A percentile compares a stretch with the other conserved stretches of the same genome.
Evolutionary conservation across 139 green algal species (phyloP).

Genomic region (Trebouxia sp.): DNA sequence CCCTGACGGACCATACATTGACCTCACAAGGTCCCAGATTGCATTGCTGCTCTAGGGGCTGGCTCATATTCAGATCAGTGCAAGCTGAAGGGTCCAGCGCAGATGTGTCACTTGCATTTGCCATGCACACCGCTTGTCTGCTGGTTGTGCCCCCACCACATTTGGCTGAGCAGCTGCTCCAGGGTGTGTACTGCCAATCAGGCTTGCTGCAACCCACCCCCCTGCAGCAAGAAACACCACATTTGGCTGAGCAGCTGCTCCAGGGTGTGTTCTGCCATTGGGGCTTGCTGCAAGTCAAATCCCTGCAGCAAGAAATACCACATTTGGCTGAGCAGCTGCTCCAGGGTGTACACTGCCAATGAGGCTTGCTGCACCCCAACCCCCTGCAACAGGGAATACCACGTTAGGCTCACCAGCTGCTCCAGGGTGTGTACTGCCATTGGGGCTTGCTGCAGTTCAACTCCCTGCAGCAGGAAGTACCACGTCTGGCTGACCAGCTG

Average conservation of each 20-base stretch:
- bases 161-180: slow-evolving; percentile 37
- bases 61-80: too few species aligned
- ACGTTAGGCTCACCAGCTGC: slow-evolving; percentile 39
- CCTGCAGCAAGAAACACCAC: slow-evolving; percentile 25
- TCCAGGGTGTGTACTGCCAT: slow-evolving; percentile 41
- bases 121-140: slow-evolving; percentile 35
- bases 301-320: slow-evolving; percentile 17
- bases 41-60: slow-evolving; percentile 28
- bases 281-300: background rate
- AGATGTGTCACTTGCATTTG: background rate
- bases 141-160: slow-evolving; percentile 38
- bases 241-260: slow-evolving; percentile 39
- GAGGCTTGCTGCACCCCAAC: background rate
- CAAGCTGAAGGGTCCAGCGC: slow-evolving; percentile 14
- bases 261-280: slow-evolving; percentile 41
- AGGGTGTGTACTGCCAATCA: slow-evolving; percentile 40
- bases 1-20: slow-evolving; percentile 34
- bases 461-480: background rate
- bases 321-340: slow-evolving; percentile 39
- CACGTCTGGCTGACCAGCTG: too few species aligned
- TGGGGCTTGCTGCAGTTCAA: background rate
- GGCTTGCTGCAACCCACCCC: background rate
- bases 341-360: slow-evolving; percentile 42
- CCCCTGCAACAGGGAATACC: slow-evolving; percentile 8
- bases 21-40: slow-evolving; percentile 39